A percentile compares a stretch with the other conserved stretches of the same genome.
Conservation (phyloP, 768 basidiomycete species). For the Suillus spraguei region DNA sequence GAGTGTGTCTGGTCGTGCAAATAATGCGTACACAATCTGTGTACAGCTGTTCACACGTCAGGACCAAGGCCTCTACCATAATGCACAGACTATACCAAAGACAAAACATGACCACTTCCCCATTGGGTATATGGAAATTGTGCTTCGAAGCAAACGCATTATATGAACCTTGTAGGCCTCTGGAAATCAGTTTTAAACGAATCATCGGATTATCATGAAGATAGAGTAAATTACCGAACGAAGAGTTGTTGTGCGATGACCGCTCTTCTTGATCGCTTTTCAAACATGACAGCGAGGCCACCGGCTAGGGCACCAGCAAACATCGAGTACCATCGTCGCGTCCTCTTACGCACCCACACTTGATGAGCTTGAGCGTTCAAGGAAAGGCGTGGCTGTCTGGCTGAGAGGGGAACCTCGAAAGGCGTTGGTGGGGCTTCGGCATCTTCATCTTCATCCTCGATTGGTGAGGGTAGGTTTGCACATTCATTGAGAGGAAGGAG, state of each 20-base stretch:
- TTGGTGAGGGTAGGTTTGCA: slow-evolving; percentile 28
- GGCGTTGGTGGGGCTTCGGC: slow-evolving; percentile 14
- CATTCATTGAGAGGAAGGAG: slow-evolving; percentile 49
- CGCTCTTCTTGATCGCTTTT: slow-evolving; percentile 63
- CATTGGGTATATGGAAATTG: slow-evolving; percentile 76
- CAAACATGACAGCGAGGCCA: slow-evolving; percentile 73
- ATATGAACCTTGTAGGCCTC: slow-evolving; percentile 89
- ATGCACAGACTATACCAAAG: slow-evolving; percentile 50
- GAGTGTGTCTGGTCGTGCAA: slow-evolving; percentile 82
- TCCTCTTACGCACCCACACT: slow-evolving; percentile 63
- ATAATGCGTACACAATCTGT: slow-evolving; percentile 83
- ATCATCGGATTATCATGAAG: background rate
- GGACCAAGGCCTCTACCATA: background rate
- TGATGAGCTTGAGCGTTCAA: slow-evolving; percentile 65
- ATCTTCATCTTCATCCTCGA: slow-evolving; percentile 33
- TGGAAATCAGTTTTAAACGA: slow-evolving; percentile 26
- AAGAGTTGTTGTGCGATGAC: slow-evolving; percentile 87
- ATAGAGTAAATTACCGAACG: slow-evolving; percentile 56
- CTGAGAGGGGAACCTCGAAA: slow-evolving; percentile 22
- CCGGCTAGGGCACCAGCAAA: slow-evolving; percentile 79
- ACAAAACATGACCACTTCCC: slow-evolving; percentile 80
- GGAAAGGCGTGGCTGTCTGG: slow-evolving; percentile 55
- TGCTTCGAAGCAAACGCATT: slow-evolving; percentile 73
- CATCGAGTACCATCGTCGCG: slow-evolving; percentile 77
- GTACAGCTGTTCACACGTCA: slow-evolving; percentile 54